Percentiles rank a stretch among this genome's conserved stretches.
These are phyloP conservation scores for Ascochyta koolunga DNA, from an alignment of 2,329 filamentous ascomycete species.

Conservation along the genomic window DNA sequence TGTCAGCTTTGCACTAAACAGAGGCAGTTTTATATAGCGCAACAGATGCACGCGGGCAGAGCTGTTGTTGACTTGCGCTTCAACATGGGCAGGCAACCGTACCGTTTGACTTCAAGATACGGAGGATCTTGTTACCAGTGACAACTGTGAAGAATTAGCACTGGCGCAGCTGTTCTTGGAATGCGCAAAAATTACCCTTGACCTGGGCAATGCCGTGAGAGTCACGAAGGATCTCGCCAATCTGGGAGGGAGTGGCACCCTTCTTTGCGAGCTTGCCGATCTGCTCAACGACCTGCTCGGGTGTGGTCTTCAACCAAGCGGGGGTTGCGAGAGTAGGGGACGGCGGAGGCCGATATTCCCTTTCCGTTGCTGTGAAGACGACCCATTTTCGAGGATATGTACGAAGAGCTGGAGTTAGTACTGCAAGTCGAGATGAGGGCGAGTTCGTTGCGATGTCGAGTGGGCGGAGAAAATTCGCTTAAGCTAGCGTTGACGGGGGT, in stretches of 20 bases:
- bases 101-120: conserved; percentile 98
- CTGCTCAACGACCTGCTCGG: conserved; percentile 97
- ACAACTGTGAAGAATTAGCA: conserved; percentile 49
- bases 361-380: conserved; percentile 99
- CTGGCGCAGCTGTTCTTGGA: background rate
- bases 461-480: conserved; percentile 17
- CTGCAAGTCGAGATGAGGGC: conserved; percentile 12
- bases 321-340: conserved; percentile 93
- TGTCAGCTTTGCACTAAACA: conserved; percentile 47
- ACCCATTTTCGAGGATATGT: conserved; percentile 72
- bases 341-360: conserved; percentile 94
- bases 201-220: conserved; percentile 98
- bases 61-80: conserved; percentile 50
- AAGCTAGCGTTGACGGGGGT: conserved; percentile 11
- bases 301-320: conserved; percentile 99
- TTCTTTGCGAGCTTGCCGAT: conserved; percentile 99
- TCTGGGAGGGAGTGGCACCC: conserved; percentile 98
- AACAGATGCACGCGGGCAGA: conserved; percentile 57
- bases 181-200: conserved; percentile 70
- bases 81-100: conserved; percentile 62
- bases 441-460: conserved; percentile 1
- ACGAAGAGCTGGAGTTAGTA: conserved; percentile 29
- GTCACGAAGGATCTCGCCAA: conserved; percentile 98
- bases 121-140: conserved; percentile 98
- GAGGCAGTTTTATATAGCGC: conserved; percentile 69